Conservation (phyloP, 2,329 filamentous ascomycete species). For the Macrophomina pseudophaseolina region DNA sequence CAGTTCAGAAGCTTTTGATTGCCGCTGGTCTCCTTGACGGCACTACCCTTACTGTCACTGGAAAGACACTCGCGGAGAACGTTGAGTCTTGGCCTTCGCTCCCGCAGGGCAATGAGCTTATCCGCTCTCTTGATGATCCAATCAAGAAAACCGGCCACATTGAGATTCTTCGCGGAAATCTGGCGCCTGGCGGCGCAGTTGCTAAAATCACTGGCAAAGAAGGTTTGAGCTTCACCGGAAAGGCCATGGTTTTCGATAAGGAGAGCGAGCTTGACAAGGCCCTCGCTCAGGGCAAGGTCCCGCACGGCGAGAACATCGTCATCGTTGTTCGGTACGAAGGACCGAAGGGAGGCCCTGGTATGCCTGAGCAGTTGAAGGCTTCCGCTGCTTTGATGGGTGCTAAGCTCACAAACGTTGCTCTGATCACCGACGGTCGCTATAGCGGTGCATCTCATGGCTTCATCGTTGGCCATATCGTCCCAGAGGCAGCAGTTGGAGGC, state of each 20-base stretch:
- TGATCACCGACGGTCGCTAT: conserved; percentile 92
- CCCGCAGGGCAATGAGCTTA: conserved; percentile 79
- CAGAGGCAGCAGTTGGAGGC: conserved; percentile 86
- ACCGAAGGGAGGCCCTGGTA: conserved; percentile 89
- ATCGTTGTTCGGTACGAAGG: conserved; percentile 93
- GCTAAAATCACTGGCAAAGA: conserved; percentile 98
- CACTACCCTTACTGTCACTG: conserved; percentile 78
- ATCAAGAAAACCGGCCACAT: conserved; percentile 89
- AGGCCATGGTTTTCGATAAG: conserved; percentile 84
- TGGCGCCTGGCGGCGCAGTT: conserved; percentile 86
- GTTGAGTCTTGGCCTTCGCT: conserved; percentile 77
- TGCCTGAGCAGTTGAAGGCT: conserved; percentile 93
- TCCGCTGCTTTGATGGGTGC: conserved; percentile 93
- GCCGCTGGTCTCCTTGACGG: conserved; percentile 78
- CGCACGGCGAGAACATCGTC: conserved; percentile 80
- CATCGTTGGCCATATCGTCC: conserved; percentile 90
- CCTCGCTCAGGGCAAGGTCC: conserved; percentile 72
- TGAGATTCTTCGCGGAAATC: conserved; percentile 84
- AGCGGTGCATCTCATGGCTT: conserved; percentile 88
- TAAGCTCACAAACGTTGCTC: conserved; percentile 81
- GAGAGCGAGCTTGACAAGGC: conserved; percentile 79
- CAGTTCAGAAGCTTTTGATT: conserved; percentile 84
- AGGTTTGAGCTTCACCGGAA: conserved; percentile 79
- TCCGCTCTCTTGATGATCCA: conserved; percentile 78
- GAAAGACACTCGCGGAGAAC: conserved; percentile 82